phyloP scores from a whole-genome alignment of 441 rosid species.

The Erysimum cheiri region DNA sequence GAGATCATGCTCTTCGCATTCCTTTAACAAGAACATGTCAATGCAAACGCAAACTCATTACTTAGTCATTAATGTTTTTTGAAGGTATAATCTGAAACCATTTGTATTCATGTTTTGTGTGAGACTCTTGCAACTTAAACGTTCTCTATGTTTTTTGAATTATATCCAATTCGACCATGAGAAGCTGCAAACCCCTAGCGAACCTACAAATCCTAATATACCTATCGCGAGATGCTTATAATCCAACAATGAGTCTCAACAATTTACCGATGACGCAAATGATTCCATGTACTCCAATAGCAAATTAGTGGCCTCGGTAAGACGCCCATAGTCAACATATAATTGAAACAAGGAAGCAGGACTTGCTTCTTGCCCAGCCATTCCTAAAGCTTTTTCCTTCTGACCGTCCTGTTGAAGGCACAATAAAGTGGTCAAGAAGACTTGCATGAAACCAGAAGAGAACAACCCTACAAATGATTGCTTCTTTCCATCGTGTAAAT shows the following conservation, averaged over 20 bases:
- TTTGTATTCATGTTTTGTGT: slow-evolving; percentile 20
- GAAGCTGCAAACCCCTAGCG: slow-evolving; percentile 7
- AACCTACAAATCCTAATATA: slow-evolving; percentile 12
- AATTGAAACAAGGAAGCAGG: slow-evolving; percentile 83
- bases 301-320: slow-evolving; percentile 85
- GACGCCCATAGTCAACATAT: slow-evolving; percentile 79
- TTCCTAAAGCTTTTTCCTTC: slow-evolving; percentile 73
- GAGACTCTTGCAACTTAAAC: slow-evolving; percentile 9
- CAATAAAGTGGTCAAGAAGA: slow-evolving; percentile 35
- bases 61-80: slow-evolving; percentile 5
- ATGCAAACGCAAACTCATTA: not conserved
- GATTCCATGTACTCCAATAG: slow-evolving; percentile 76
- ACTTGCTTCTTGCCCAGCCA: slow-evolving; percentile 85
- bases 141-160: slow-evolving; percentile 14
- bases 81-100: not conserved
- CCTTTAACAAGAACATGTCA: not conserved
- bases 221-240: slow-evolving; percentile 13
- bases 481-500: slow-evolving; percentile 16
- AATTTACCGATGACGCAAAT: slow-evolving; percentile 77
- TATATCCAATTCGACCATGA: slow-evolving; percentile 13
- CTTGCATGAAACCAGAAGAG: slow-evolving; percentile 13
- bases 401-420: slow-evolving; percentile 59
- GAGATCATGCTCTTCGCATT: not conserved
- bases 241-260: slow-evolving; percentile 20
- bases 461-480: slow-evolving; percentile 29